phyloP scores from a whole-genome alignment of 345 rosid genomes.

The Camelina neglecta region DNA sequence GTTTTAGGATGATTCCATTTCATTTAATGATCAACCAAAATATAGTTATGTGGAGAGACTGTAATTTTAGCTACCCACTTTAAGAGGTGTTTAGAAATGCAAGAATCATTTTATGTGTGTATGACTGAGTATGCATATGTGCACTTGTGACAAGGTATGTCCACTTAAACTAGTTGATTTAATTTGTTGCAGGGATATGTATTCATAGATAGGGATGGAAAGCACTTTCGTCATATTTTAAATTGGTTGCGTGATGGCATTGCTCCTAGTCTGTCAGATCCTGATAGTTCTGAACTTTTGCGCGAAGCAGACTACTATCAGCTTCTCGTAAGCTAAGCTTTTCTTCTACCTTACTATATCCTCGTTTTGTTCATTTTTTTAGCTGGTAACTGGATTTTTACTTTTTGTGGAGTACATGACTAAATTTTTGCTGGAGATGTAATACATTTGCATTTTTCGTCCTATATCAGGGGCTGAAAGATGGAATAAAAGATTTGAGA shows the following conservation, averaged over 20 bases:
- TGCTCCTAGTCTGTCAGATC: slow-evolving; percentile 66
- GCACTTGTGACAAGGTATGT: slow-evolving; percentile 8
- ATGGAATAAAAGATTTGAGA: slow-evolving; percentile 59
- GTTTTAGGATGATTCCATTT: neutral
- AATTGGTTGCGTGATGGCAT: slow-evolving; percentile 97
- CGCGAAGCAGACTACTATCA: slow-evolving; percentile 92
- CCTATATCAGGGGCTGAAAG: slow-evolving; percentile 68
- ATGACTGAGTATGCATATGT: slow-evolving; percentile 3
- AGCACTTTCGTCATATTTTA: slow-evolving; percentile 80
- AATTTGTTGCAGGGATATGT: slow-evolving; percentile 67
- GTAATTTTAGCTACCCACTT: slow-evolving; percentile 1
- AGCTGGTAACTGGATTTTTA: neutral
- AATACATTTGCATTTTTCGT: slow-evolving; percentile 16
- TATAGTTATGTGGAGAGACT: neutral
- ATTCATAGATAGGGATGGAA: slow-evolving; percentile 91
- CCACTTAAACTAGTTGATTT: slow-evolving; percentile 17
- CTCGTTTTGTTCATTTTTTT: neutral
- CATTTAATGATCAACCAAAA: neutral
- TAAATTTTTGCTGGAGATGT: neutral
- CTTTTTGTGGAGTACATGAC: neutral
- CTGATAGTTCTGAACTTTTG: slow-evolving; percentile 66
- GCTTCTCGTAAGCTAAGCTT: slow-evolving; percentile 62
- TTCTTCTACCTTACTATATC: slow-evolving; percentile 14
- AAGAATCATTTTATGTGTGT: slow-evolving; percentile 4
- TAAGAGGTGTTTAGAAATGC: slow-evolving; percentile 9